A percentile compares a stretch with the other conserved stretches of the same genome.
Evolutionary conservation across 768 basidiomycete genomes (phyloP).

Genomic region (Pluteus cervinus): DNA sequence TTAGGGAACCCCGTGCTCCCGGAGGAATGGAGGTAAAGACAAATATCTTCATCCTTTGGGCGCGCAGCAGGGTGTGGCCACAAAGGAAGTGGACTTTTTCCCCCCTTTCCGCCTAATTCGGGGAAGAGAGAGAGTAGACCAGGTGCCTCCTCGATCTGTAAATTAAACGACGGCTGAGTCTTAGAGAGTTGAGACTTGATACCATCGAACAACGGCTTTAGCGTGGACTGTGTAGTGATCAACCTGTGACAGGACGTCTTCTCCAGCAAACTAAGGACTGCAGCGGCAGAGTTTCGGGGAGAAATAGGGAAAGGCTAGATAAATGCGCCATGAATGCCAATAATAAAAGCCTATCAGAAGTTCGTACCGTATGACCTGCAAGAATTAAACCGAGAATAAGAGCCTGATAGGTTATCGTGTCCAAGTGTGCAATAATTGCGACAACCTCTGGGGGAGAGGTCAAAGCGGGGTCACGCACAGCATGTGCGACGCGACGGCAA

Average conservation of each 20-base stretch:
- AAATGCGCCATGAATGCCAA: background rate
- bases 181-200: slow-evolving; percentile 9
- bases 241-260: slow-evolving; percentile 25
- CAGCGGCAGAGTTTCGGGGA: slow-evolving; percentile 21
- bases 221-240: slow-evolving; percentile 20
- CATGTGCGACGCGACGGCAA: slow-evolving; percentile 29
- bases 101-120: slow-evolving; percentile 19
- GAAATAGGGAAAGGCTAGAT: slow-evolving; percentile 27
- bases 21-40: slow-evolving; percentile 32
- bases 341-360: background rate
- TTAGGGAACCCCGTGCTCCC: slow-evolving; percentile 33
- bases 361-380: slow-evolving; percentile 23
- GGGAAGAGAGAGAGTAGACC: slow-evolving; percentile 20
- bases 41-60: slow-evolving; percentile 8
- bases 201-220: slow-evolving; percentile 11
- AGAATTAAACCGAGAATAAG: slow-evolving; percentile 23
- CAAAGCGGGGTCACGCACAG: slow-evolving; percentile 20
- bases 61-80: slow-evolving; percentile 3
- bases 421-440: slow-evolving; percentile 21
- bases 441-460: slow-evolving; percentile 18
- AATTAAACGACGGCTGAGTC: slow-evolving; percentile 3
- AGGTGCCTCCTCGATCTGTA: slow-evolving; percentile 14
- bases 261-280: slow-evolving; percentile 20
- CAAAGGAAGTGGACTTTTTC: slow-evolving; percentile 9
- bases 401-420: slow-evolving; percentile 29